Conservation (phyloP, 1,139 yeast species). For the Wickerhamomyces sp. region DNA sequence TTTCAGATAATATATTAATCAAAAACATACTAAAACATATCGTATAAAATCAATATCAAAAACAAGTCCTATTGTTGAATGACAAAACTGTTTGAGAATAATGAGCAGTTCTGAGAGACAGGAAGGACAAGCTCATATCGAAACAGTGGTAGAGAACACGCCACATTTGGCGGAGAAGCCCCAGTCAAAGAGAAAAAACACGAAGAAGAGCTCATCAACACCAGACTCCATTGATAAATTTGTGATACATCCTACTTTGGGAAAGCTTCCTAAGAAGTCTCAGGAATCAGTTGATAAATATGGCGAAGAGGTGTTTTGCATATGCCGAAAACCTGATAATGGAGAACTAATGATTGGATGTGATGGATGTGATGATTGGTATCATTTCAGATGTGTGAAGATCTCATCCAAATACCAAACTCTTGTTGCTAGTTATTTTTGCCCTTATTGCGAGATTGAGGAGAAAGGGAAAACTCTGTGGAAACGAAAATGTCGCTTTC, state of each 20-base stretch:
- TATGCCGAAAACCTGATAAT: conserved; percentile 74
- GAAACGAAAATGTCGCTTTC: conserved; percentile 72
- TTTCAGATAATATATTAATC: too few species aligned
- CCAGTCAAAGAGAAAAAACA: conserved; percentile 1
- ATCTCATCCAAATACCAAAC: conserved; percentile 49
- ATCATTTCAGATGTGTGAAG: conserved; percentile 75
- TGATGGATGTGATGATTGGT: conserved; percentile 96
- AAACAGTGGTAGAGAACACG: conserved; percentile 6
- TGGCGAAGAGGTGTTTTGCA: conserved; percentile 68
- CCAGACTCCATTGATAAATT: background rate
- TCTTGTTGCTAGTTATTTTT: conserved; percentile 62
- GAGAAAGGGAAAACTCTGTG: conserved; percentile 49
- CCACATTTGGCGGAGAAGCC: conserved; percentile 4
- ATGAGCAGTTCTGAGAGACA: too few species aligned
- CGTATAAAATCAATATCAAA: too few species aligned
- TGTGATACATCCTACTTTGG: conserved; percentile 6
- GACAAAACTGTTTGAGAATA: too few species aligned
- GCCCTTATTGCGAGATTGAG: conserved; percentile 67
- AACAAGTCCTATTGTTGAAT: too few species aligned
- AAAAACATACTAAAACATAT: too few species aligned
- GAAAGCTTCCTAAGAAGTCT: conserved; percentile 6
- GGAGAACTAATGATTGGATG: conserved; percentile 90
- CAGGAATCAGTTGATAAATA: conserved; percentile 3
- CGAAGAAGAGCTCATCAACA: conserved; percentile 1
- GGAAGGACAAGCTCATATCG: too few species aligned